Percentiles rank a stretch among this genome's conserved stretches.
These are phyloP conservation scores for Prosopis cineraria DNA, from an alignment of 306 rosid genomes.

Conservation along the genomic window DNA sequence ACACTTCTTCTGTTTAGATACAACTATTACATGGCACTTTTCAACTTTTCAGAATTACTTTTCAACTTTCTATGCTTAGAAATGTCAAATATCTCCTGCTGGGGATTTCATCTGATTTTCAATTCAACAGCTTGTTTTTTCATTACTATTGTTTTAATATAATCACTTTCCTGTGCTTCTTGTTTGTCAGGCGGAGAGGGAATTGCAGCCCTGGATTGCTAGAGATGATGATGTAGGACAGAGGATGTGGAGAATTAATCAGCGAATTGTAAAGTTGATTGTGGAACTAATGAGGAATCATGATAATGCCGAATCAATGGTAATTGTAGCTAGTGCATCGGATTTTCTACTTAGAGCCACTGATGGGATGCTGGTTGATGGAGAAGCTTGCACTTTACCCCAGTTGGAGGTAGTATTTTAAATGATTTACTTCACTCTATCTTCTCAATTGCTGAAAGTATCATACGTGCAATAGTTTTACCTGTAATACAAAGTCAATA, in stretches of 20 bases:
- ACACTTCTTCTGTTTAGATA: slow-evolving; percentile 18
- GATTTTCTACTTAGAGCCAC: slow-evolving; percentile 96
- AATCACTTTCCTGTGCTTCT: slow-evolving; percentile 44
- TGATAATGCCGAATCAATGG: slow-evolving; percentile 76
- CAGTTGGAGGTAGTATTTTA: slow-evolving; percentile 77
- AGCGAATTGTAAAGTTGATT: slow-evolving; percentile 83
- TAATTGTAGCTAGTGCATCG: slow-evolving; percentile 89
- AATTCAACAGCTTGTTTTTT: slow-evolving; percentile 18
- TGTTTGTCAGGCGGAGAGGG: slow-evolving; percentile 80
- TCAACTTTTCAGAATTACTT: slow-evolving; percentile 3
- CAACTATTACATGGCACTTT: background rate
- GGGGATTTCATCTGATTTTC: slow-evolving; percentile 29
- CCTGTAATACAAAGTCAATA: background rate
- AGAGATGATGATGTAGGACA: slow-evolving; percentile 93
- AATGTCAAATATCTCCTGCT: slow-evolving; percentile 26
- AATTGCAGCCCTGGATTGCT: slow-evolving; percentile 97
- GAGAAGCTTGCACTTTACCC: slow-evolving; percentile 97
- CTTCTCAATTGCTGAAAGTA: background rate
- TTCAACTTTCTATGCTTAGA: background rate
- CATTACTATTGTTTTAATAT: slow-evolving; percentile 33
- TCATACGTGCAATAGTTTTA: background rate
- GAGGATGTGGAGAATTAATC: slow-evolving; percentile 97
- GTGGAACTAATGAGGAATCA: slow-evolving; percentile 97
- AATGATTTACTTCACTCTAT: slow-evolving; percentile 16
- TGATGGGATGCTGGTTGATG: slow-evolving; percentile 98